Evolutionary conservation across 257 asterid genomes (phyloP), one percentile per base, ranked within the genome.

Genomic region (Coffea eugenioides): DNA sequence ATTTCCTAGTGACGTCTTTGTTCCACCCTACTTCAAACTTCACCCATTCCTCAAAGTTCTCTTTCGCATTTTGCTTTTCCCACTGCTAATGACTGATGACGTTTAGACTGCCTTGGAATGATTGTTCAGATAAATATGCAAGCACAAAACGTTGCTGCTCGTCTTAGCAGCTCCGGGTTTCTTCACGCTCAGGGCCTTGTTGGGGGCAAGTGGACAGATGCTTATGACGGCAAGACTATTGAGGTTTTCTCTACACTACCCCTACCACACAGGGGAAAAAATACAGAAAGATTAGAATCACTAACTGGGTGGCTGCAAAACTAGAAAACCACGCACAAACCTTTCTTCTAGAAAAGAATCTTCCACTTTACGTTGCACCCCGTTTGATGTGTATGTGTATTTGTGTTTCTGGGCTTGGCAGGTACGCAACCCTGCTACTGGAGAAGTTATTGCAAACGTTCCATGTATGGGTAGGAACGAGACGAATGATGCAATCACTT

Each of bases 161-260:
- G 90, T 49, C 87, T 96, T 79, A 88, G 85, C 80, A 87, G 92
- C 80, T 80, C 93, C 25, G 99, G 99, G 41, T 86, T 96, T 76
- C 90, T 96, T 80, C 86, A 80, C 76, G 90, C 83, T 80, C 96
- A 94, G 81, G 99, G 97, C 43, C 83, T 96, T 21, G 90, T 96
- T 56, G 98, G 97, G 70, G 99, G 98, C 84, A 96, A 90, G 73
- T 96, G 98, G 98, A 83, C 84, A n/a, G 97, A 91, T 86, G 92
- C 99, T 23, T 88, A 92, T 80, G 97, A 94, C 81, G 97, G 97
- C 79, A 94, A 89, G 81, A 96, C 97, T 69, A 80, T 96, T 12
- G 86, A 89, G 99, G 99, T 94, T 45, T 68, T 54, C 68, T 20
- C 11, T 34, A 15, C 34, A 21, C 48, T 39, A n/a, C 7, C 21